Evolutionary conservation across 176 grass and related monocot species (phyloP).

Genomic region (Bolboschoenus planiculmis): DNA sequence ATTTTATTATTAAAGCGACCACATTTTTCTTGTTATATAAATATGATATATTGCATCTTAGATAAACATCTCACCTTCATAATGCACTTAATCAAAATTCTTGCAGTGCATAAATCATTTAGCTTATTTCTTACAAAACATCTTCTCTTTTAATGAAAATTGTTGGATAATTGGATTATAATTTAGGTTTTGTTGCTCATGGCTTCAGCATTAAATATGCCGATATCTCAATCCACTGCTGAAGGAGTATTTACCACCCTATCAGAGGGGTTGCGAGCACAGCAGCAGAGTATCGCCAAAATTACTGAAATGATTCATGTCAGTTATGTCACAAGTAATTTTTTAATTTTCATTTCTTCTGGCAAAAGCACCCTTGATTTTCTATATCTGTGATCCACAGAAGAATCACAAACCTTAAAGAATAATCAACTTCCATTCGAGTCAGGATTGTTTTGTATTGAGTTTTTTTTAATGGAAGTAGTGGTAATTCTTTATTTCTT

Average conservation of each 20-base stretch:
- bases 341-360: neutral
- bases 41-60: neutral
- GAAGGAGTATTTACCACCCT: constrained; percentile 52
- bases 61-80: neutral
- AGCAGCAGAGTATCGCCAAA: constrained; percentile 77
- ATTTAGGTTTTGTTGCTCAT: constrained; percentile 81
- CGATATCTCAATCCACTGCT: constrained; percentile 41
- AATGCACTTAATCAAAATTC: neutral
- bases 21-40: neutral
- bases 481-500: neutral
- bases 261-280: constrained; percentile 50
- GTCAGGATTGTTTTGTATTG: neutral
- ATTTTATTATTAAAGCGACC: neutral
- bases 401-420: neutral
- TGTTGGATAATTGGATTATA: neutral
- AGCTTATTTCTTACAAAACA: neutral
- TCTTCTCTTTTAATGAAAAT: neutral
- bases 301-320: constrained; percentile 99
- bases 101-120: neutral
- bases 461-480: neutral
- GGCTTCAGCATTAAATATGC: constrained; percentile 88
- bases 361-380: neutral
- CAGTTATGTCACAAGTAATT: neutral
- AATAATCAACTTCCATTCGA: neutral
- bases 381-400: neutral